Evolutionary conservation across 192 early-diverging fungal species (phyloP), one percentile per base, ranked within the genome.

Genomic region (Phlyctochytrium planicorne): DNA sequence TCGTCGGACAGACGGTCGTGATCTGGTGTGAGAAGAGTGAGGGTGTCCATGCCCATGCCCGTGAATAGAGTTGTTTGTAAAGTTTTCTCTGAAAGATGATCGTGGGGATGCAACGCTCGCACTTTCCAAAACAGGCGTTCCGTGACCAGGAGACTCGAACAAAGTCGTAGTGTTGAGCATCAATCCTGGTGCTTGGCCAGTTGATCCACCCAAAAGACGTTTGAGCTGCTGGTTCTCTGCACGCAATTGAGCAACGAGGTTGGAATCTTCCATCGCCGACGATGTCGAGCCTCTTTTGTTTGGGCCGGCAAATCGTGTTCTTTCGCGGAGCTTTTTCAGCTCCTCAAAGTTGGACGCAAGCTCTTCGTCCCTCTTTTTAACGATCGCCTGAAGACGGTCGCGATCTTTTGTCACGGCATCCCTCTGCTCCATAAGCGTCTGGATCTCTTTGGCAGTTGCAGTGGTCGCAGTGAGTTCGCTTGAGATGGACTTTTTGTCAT

Each of bases 351-450:
- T 63, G 34, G 69, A 73, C 55, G 69, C 69, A 60, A 80, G 80
- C 64, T 88, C 81, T 20, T 67, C 68, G 34, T 88, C 83, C n/a
- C 84, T 66, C 2, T 72, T 61, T 31, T 85, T 77, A 25, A 79
- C 74, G 70, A 79, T 77, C 23, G 84, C 86, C 55, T 80, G 32
- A 1, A 87, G 78, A n/a, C 72, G 75, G 34, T 76, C 72, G 62
- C 78, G 81, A 23, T 84, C 78, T 59, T 72, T 68, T 40, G 80
- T 75, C 14, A 87, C 57, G 32, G 75, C 68, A 40, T 75, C 65
- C 60, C 77, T 75, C 63, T 84, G 78, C 37, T 71, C 60, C 56
- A 72, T 77, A 35, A 89, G 72, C 35, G 32, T 66, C 36, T 81
- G 75, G 68, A 69, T 69, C 52, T 83, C 76, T 52, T 68, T 72